Evolutionary conservation across 805 yeast species (phyloP), one percentile per base, ranked within the genome.

Genomic region (Cyberlindnera japonica): DNA sequence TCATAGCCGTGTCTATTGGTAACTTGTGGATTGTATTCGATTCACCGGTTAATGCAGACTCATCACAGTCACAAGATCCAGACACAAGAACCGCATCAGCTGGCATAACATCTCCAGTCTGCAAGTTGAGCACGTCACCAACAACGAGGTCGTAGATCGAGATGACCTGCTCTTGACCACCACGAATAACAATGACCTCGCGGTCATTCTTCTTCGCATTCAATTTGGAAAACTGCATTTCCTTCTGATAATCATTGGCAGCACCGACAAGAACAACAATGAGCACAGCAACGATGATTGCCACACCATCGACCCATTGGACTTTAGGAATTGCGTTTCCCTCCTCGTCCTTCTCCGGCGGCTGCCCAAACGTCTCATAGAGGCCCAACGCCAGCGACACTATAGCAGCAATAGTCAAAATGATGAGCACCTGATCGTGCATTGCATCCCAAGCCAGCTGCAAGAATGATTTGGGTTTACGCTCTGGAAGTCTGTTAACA

Each of bases 281-380:
- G 5, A 78, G 55, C 18, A 93, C 85, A 16, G 99, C 99, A 4
- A 83, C 83, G 51, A 93, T 76, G 58, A 93, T 93, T 29, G 99
- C 99, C 27, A 90, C 95, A 52, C 99, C 99, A 68, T 93, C 99
- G 35, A 95, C 96, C 97, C 98, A 93, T 55, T 91, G 96, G 23
- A 93, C 95, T 54, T 80, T 77, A 14, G 97, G 96, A 40, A 79
- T 61, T 16, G 77, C 69, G 17, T 77, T 71, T 20, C 96, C 95
- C 48, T 87, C 86, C 6, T 75, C 79, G 60, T 91, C 96, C 53
- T 75, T 75, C 56, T 77, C 79, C 0, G 86, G 71, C 0, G 83
- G 89, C 49, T 84, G 85, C 30, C 95, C 96, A 65, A 89, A 83
- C 2, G 95, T 81, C 63, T 93, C 95, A 60, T 93, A 93, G 7